phyloP scores from a whole-genome alignment of 2,329 filamentous ascomycete species.

The Colletotrichum tropicicola region DNA sequence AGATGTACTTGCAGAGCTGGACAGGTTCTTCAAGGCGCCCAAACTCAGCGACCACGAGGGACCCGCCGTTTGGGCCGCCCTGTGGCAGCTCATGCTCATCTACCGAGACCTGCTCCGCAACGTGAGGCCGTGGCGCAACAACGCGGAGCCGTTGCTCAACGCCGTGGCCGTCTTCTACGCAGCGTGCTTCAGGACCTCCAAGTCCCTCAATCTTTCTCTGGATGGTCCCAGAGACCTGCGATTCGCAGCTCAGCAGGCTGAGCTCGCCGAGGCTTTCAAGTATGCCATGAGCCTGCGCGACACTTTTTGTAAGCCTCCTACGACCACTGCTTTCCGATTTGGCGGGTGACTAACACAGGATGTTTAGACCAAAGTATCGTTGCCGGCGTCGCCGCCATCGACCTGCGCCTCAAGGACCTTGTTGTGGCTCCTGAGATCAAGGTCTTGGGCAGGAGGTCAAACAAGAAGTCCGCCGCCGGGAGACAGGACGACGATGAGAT shows the following conservation, averaged over 20 bases:
- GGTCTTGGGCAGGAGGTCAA: background rate
- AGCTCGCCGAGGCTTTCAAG: background rate
- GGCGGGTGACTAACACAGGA: background rate
- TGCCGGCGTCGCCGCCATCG: background rate
- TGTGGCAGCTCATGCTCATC: slow-evolving; percentile 60
- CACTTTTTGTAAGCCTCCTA: slow-evolving; percentile 44
- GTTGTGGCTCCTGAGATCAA: slow-evolving; percentile 31
- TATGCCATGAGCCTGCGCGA: slow-evolving; percentile 35
- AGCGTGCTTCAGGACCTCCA: slow-evolving; percentile 31
- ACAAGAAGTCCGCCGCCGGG: background rate
- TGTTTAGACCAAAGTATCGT: slow-evolving; percentile 8
- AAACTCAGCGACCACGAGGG: slow-evolving; percentile 41
- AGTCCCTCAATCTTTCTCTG: slow-evolving; percentile 24
- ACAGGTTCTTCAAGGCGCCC: slow-evolving; percentile 41
- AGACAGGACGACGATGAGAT: background rate
- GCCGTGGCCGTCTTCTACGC: slow-evolving; percentile 35
- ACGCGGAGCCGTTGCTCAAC: slow-evolving; percentile 23
- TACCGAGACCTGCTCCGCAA: slow-evolving; percentile 51
- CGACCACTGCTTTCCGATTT: background rate
- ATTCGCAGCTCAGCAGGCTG: background rate
- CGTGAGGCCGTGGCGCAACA: background rate
- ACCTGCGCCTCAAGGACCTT: slow-evolving; percentile 12
- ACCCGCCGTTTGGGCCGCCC: slow-evolving; percentile 54
- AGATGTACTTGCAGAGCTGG: slow-evolving; percentile 50
- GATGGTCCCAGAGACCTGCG: background rate